A percentile compares a stretch with the other conserved stretches of the same genome.
These are phyloP conservation scores for Sporothrix brunneoviolacea DNA, from an alignment of 2,329 filamentous ascomycete species.

Conservation along the genomic window DNA sequence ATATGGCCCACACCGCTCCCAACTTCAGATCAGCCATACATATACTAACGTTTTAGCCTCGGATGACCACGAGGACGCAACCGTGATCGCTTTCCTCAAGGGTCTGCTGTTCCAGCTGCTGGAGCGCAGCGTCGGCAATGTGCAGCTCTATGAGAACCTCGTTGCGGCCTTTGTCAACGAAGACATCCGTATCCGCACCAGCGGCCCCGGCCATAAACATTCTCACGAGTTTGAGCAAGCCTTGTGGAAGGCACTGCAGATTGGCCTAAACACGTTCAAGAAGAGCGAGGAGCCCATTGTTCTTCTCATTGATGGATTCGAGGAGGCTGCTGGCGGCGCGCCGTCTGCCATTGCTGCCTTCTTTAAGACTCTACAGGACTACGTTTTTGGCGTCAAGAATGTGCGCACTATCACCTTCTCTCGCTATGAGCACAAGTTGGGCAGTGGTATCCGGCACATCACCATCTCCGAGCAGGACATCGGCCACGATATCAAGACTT, in stretches of 20 bases:
- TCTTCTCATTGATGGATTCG: conserved; percentile 32
- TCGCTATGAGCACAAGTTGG: conserved; percentile 26
- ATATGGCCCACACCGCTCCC: no score
- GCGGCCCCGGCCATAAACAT: neutral
- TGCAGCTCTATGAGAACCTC: conserved; percentile 28
- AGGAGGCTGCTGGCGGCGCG: conserved; percentile 26
- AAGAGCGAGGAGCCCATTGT: conserved; percentile 25
- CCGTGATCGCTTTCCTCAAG: conserved; percentile 29
- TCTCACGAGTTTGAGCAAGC: conserved; percentile 19
- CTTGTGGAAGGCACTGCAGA: conserved; percentile 30
- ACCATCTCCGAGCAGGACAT: conserved; percentile 28
- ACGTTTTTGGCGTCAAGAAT: conserved; percentile 23
- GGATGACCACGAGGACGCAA: conserved; percentile 27
- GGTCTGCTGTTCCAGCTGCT: conserved; percentile 32
- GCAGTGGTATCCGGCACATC: conserved; percentile 26
- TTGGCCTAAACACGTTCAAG: conserved; percentile 26
- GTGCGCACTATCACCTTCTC: conserved; percentile 32
- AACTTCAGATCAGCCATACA: no score
- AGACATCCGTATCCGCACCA: neutral
- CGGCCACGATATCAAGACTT: conserved; percentile 29
- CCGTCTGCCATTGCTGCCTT: conserved; percentile 22
- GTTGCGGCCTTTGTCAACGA: conserved; percentile 20
- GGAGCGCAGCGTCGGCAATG: conserved; percentile 32
- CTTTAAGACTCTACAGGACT: conserved; percentile 27
- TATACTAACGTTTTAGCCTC: conserved; percentile 19